A percentile compares a stretch with the other conserved stretches of the same genome.
These are phyloP conservation scores for Pichia sp. DNA, from an alignment of 1,139 yeast species.

Conservation along the genomic window DNA sequence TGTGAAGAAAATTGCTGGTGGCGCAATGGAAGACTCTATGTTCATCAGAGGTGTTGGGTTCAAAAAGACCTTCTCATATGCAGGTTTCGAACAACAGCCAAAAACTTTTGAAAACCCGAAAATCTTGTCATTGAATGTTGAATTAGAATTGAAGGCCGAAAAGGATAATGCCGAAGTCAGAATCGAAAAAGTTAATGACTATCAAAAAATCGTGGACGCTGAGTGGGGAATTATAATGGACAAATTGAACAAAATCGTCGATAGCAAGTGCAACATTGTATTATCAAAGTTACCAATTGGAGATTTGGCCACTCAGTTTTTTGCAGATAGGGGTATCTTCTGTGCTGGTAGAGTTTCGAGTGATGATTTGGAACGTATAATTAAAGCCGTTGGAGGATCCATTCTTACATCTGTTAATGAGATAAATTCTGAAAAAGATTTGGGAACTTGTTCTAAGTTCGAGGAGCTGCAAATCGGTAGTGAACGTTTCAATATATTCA, in stretches of 20 bases:
- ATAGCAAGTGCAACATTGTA: slow-evolving; percentile 88
- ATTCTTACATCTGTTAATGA: slow-evolving; percentile 88
- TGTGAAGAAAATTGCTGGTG: slow-evolving; percentile 92
- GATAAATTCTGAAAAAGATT: slow-evolving; percentile 53
- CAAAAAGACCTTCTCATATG: slow-evolving; percentile 93
- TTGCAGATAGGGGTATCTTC: slow-evolving; percentile 93
- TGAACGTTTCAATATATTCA: slow-evolving; percentile 87
- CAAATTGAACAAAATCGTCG: slow-evolving; percentile 77
- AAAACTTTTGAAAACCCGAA: slow-evolving; percentile 76
- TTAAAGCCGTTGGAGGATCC: slow-evolving; percentile 91
- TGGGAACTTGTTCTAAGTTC: slow-evolving; percentile 82
- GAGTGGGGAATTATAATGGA: slow-evolving; percentile 93
- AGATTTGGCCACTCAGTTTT: slow-evolving; percentile 95
- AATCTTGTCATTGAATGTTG: slow-evolving; percentile 82
- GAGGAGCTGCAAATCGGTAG: slow-evolving; percentile 96
- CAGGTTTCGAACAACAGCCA: slow-evolving; percentile 99
- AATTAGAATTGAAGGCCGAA: slow-evolving; percentile 94
- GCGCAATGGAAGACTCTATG: slow-evolving; percentile 89
- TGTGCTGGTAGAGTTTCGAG: slow-evolving; percentile 94
- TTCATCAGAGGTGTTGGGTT: slow-evolving; percentile 95
- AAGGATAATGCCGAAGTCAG: slow-evolving; percentile 99
- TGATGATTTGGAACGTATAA: slow-evolving; percentile 90
- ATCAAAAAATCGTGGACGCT: slow-evolving; percentile 95
- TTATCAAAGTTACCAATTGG: slow-evolving; percentile 95
- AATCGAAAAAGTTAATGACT: slow-evolving; percentile 87